Evolutionary conservation across 345 rosid genomes (phyloP), one percentile per base, ranked within the genome.

Genomic region (Clausena lansium): DNA sequence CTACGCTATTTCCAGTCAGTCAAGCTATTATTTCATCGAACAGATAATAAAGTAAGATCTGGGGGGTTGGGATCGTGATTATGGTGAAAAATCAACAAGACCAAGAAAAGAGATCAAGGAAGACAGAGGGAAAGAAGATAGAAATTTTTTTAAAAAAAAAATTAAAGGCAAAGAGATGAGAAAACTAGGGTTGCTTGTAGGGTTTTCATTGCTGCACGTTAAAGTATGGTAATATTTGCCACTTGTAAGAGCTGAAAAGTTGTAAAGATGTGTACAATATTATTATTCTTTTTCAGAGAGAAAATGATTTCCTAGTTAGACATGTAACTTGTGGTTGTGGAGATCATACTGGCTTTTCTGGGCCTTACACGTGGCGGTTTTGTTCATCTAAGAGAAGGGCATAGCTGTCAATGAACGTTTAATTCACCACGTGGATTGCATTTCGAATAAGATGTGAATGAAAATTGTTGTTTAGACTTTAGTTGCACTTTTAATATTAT

Each of bases 151-250:
- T n/a, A n/a, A n/a, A n/a, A n/a, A n/a, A n/a, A n/a, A n/a, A n/a
- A n/a, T n/a, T n/a, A 28, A 4, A 7, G 11, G 54, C 33, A 41
- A 19, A 52, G 52, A 68, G 33, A 17, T 13, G 71, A 35, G 62
- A 60, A 45, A 70, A 35, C 25, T 50, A 30, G 32, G 47, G 30
- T 75, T 63, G 77, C 77, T 75, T 76, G 80, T 55, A 65, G 83
- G 67, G 80, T 72, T 67, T 24, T 72, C 74, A 71, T 77, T 72
- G 83, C 80, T 76, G 77, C 66, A 67, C 38, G 77, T 67, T 77
- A 47, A 72, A 81, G 77, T 58, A 36, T 36, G 60, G 59, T 76
- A 14, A 30, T 14, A 66, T 67, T 71, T 45, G 69, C 60, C 41
- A 22, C 38, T 54, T 39, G 55, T 6, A 38, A 13, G 30, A 3